A percentile compares a stretch with the other conserved stretches of the same genome.
Conservation (phyloP, 176 grass and related monocot genomes). For the Phyllostachys edulis region DNA sequence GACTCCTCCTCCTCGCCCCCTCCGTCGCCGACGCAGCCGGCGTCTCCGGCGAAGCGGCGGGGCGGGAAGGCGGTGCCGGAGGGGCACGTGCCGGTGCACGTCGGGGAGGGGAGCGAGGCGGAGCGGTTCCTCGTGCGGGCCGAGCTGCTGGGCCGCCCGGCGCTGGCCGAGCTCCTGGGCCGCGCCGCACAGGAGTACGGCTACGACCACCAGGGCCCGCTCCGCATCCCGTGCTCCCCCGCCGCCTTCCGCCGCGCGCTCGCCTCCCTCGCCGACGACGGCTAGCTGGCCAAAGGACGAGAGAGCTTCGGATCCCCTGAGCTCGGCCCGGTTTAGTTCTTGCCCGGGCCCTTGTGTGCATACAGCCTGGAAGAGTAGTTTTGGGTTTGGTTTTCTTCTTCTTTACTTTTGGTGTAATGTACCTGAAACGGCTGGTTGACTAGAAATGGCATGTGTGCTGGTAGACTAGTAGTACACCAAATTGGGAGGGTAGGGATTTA, state of each 20-base stretch:
- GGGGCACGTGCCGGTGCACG: constrained; percentile 77
- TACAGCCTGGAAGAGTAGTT: neutral
- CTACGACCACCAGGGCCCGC: constrained; percentile 67
- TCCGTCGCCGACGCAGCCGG: neutral
- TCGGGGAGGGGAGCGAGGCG: constrained; percentile 42
- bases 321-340: neutral
- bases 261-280: constrained; percentile 26
- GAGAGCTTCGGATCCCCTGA: neutral
- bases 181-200: constrained; percentile 83
- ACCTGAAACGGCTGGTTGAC: neutral
- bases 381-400: neutral
- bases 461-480: neutral
- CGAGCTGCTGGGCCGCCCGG: constrained; percentile 61
- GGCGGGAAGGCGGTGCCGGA: constrained; percentile 36
- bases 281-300: neutral
- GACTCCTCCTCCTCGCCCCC: neutral
- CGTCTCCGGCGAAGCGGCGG: neutral
- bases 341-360: constrained; percentile 7
- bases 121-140: constrained; percentile 71
- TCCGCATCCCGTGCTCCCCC: constrained; percentile 73
- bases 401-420: constrained; percentile 6
- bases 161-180: constrained; percentile 57
- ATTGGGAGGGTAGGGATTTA: neutral
- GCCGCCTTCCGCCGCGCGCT: constrained; percentile 60
- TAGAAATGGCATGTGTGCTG: neutral